Percentiles rank a stretch among this genome's conserved stretches.
These are phyloP conservation scores for Teunomyces aglyptinius DNA, from an alignment of 805 yeast species.

Conservation along the genomic window DNA sequence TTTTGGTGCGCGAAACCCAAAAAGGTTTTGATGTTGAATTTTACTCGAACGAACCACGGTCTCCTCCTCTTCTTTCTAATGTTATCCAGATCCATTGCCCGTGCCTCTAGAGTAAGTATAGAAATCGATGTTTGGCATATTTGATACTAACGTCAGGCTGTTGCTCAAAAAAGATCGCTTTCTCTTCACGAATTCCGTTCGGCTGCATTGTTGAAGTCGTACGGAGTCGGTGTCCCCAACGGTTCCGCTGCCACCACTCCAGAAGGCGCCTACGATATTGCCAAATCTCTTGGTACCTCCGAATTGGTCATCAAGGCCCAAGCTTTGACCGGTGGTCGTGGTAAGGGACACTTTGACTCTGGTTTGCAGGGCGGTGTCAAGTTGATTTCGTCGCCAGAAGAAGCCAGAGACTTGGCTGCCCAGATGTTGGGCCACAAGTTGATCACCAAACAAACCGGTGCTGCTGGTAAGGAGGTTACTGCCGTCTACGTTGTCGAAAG, in stretches of 20 bases:
- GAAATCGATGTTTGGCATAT: not conserved
- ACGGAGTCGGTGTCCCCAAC: constrained; percentile 86
- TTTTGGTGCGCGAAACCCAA: not conserved
- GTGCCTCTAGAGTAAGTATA: constrained; percentile 43
- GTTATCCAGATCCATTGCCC: constrained; percentile 44
- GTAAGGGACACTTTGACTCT: constrained; percentile 95
- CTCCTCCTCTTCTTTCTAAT: constrained; percentile 14
- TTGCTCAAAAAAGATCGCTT: constrained; percentile 57
- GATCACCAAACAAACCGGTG: constrained; percentile 97
- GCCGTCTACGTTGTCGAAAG: constrained; percentile 96
- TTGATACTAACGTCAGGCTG: constrained; percentile 25
- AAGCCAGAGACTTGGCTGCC: constrained; percentile 80
- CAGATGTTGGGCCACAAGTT: constrained; percentile 91
- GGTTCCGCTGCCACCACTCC: constrained; percentile 92
- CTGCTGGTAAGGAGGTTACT: constrained; percentile 94
- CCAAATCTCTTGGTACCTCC: constrained; percentile 69
- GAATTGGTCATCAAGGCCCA: constrained; percentile 97
- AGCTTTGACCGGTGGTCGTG: constrained; percentile 99
- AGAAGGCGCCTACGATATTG: constrained; percentile 81
- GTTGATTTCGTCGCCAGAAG: constrained; percentile 78
- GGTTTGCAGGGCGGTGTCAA: constrained; percentile 97
- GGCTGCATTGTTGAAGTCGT: constrained; percentile 75
- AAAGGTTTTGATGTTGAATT: constrained; percentile 1
- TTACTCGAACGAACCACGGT: constrained; percentile 1
- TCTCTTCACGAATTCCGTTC: constrained; percentile 96